Conservation (phyloP, 805 yeast species). For the Starmerella apis region DNA sequence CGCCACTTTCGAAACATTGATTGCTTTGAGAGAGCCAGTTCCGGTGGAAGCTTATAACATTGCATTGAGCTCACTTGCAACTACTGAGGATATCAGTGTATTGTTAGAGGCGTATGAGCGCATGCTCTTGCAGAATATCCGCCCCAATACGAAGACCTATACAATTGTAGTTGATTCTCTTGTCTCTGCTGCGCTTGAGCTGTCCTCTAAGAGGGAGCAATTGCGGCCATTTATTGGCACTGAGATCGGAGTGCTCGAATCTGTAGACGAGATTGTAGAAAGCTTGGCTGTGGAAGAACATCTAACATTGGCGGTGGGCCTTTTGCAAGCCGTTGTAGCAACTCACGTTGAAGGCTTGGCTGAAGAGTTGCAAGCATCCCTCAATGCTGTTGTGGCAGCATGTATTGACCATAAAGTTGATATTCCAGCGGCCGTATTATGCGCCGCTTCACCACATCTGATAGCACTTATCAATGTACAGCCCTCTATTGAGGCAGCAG, state of each 20-base stretch:
- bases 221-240: conserved; percentile 18
- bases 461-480: conserved; percentile 3
- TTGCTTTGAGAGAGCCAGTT: conserved; percentile 9
- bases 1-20: conserved; percentile 11
- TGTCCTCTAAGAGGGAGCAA: neutral
- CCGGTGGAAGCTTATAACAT: conserved; percentile 27
- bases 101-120: conserved; percentile 28
- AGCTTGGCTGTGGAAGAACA: conserved; percentile 23
- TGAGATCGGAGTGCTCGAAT: conserved; percentile 17
- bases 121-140: conserved; percentile 23
- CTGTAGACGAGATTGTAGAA: conserved; percentile 27
- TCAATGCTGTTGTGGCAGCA: conserved; percentile 15
- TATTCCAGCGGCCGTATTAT: conserved; percentile 6
- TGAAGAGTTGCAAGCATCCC: conserved; percentile 4
- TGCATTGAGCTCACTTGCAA: conserved; percentile 21
- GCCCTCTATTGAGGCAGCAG: conserved; percentile 12
- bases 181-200: conserved; percentile 21
- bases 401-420: conserved; percentile 13
- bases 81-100: conserved; percentile 22
- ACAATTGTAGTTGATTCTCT: conserved; percentile 25
- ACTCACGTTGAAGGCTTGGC: conserved; percentile 1
- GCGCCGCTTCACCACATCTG: neutral
- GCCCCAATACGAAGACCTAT: conserved; percentile 28
- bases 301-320: conserved; percentile 18
- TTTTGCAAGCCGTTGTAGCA: conserved; percentile 18